A percentile compares a stretch with the other conserved stretches of the same genome.
phyloP scores from a whole-genome alignment of 805 yeast genomes.

The Nematodospora valgi region DNA sequence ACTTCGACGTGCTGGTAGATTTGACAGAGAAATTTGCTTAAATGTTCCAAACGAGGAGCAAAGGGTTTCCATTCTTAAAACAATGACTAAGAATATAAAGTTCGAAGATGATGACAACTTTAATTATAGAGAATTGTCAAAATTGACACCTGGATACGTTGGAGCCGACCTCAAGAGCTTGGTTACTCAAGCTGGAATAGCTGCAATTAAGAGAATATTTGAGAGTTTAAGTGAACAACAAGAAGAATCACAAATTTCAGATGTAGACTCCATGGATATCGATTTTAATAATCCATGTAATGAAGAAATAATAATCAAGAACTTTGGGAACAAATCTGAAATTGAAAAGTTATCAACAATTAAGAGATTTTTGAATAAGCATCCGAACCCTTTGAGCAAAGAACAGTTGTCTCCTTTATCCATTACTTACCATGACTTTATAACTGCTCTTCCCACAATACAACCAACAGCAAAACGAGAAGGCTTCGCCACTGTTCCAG shows the following conservation, averaged over 20 bases:
- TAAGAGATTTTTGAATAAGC: constrained; percentile 65
- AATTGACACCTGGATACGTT: constrained; percentile 94
- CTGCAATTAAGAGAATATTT: constrained; percentile 90
- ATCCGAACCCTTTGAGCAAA: constrained; percentile 74
- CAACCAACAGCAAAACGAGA: constrained; percentile 98
- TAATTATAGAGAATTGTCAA: constrained; percentile 73
- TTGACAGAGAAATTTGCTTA: constrained; percentile 90
- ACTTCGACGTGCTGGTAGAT: constrained; percentile 92
- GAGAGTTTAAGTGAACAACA: constrained; percentile 48
- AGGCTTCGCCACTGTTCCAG: constrained; percentile 98
- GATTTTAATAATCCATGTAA: constrained; percentile 15
- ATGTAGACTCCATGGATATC: constrained; percentile 29
- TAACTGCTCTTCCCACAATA: constrained; percentile 82
- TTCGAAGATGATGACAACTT: constrained; percentile 57
- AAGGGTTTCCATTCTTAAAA: constrained; percentile 67
- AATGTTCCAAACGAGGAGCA: constrained; percentile 92
- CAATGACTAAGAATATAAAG: constrained; percentile 68
- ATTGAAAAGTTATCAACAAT: constrained; percentile 53
- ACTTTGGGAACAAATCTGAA: constrained; percentile 33
- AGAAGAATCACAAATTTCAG: constrained; percentile 14
- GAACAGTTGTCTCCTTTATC: constrained; percentile 75
- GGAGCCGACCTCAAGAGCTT: constrained; percentile 96
- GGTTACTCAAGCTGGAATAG: constrained; percentile 91
- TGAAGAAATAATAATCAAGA: constrained; percentile 14
- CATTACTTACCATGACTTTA: constrained; percentile 76